Percentiles rank a stretch among this genome's conserved stretches.
phyloP scores from a whole-genome alignment of 2,329 filamentous ascomycete species.

The Thermochaetoides dissita region DNA sequence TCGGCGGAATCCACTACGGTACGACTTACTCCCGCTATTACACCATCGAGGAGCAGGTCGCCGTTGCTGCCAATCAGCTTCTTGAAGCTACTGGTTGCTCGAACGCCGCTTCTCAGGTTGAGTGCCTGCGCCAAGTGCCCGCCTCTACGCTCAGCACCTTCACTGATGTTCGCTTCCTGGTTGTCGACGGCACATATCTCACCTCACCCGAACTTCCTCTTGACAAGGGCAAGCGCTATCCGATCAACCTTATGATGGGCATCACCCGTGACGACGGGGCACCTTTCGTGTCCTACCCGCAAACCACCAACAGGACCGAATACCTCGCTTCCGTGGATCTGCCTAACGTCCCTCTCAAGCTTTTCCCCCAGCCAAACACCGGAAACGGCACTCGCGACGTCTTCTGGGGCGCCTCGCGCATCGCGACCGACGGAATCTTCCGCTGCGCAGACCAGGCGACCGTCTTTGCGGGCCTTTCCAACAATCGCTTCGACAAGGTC shows the following conservation, averaged over 20 bases:
- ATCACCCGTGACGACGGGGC: constrained; percentile 40
- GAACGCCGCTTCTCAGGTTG: constrained; percentile 32
- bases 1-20: constrained; percentile 35
- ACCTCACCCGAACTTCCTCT: constrained; percentile 32
- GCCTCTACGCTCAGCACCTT: constrained; percentile 26
- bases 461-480: constrained; percentile 32
- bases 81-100: constrained; percentile 39
- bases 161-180: constrained; percentile 35
- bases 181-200: constrained; percentile 44
- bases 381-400: constrained; percentile 36
- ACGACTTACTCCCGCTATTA: constrained; percentile 45
- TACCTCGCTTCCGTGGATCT: constrained; percentile 24
- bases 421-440: constrained; percentile 45
- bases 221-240: constrained; percentile 26
- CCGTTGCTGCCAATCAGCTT: constrained; percentile 34
- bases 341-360: constrained; percentile 17
- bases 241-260: constrained; percentile 43
- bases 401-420: constrained; percentile 39
- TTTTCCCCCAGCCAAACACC: constrained; percentile 37
- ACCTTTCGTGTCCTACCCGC: constrained; percentile 36
- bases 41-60: constrained; percentile 38
- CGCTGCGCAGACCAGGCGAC: constrained; percentile 47
- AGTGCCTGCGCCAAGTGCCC: constrained; percentile 36
- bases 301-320: constrained; percentile 18
- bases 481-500: constrained; percentile 30